Conservation (phyloP, 257 asterid species). For the Dorcoceras hygrometricum region DNA sequence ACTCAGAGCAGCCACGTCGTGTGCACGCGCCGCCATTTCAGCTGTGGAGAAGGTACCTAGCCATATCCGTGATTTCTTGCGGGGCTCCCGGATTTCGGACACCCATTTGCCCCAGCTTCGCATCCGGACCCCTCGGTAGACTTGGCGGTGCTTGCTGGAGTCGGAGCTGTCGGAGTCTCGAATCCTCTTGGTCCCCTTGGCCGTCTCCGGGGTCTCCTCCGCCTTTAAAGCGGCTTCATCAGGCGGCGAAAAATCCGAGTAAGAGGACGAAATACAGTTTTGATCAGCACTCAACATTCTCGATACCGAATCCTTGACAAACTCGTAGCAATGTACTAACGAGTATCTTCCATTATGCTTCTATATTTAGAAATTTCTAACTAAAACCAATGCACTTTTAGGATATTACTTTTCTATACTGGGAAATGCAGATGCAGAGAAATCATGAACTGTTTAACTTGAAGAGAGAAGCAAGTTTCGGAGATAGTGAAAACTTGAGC, state of each 20-base stretch:
- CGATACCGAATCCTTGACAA: background rate
- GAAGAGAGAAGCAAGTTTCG: background rate
- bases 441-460: background rate
- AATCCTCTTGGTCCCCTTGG: background rate
- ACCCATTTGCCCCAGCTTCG: slow-evolving; percentile 59
- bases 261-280: background rate
- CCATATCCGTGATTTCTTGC: slow-evolving; percentile 52
- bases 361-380: background rate
- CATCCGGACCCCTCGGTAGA: slow-evolving; percentile 50
- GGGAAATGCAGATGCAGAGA: background rate
- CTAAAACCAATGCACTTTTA: background rate
- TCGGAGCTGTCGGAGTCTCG: background rate
- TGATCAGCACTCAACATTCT: background rate
- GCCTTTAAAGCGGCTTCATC: too few species aligned
- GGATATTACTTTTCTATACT: background rate
- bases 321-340: background rate
- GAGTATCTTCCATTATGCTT: too few species aligned
- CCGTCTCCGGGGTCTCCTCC: background rate
- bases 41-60: slow-evolving; percentile 49
- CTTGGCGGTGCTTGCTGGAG: slow-evolving; percentile 29
- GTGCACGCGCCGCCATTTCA: slow-evolving; percentile 63
- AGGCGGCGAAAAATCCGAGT: too few species aligned
- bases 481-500: background rate
- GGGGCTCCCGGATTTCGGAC: slow-evolving; percentile 55
- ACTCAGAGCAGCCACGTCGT: slow-evolving; percentile 49